Base-by-base conservation (phyloP, 441 rosid genomes). In the Metrosideros polymorpha region DNA sequence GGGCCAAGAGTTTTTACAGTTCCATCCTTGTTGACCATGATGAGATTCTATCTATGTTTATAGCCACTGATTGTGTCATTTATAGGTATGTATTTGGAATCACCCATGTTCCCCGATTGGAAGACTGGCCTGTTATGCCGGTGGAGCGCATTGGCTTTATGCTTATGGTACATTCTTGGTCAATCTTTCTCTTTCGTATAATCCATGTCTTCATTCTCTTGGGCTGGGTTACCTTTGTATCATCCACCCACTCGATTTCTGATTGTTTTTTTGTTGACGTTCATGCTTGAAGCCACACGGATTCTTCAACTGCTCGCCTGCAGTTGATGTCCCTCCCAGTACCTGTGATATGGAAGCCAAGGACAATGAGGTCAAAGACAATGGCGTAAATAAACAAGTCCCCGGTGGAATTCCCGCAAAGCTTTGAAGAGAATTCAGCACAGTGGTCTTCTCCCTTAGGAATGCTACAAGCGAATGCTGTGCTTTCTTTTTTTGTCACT, bases 111-210 rank as follows among this genome's bases (percentile, higher is more conserved):
- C 98, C 99, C 59, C 92, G 98, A 87, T 90, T 96, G 89, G 98
- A 96, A 92, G 98, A 96, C 88, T 95, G 98, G 98, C 98, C 99
- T 6, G 97, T 95, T 86, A 96, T 95, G 98, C 98, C 98, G 0
- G 98, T 93, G 39, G 98, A 95, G 87, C 97, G 87, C 88, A 92
- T 95, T 71, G 98, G 97, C 82, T 95, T 95, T 90, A 91, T 91
- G 86, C 94, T 95, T 13, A 90, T 92, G 99, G 97, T 95, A 90
- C 90, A 55, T 83, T 24, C 61, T 82, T 83, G 54, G 27, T 87
- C n/a, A 66, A 83, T 59, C 13, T 57, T 19, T 55, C 30, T 30
- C 53, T n/a, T 30, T 66, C 6, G 55, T 84, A 12, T 25, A 30
- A 35, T 24, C 35, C 45, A 30, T 61, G 56, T 14, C 25, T 47